Percentiles rank a stretch among this genome's conserved stretches.
These are phyloP conservation scores for Apiospora arundinis DNA, from an alignment of 2,329 filamentous ascomycete genomes.

Conservation along the genomic window DNA sequence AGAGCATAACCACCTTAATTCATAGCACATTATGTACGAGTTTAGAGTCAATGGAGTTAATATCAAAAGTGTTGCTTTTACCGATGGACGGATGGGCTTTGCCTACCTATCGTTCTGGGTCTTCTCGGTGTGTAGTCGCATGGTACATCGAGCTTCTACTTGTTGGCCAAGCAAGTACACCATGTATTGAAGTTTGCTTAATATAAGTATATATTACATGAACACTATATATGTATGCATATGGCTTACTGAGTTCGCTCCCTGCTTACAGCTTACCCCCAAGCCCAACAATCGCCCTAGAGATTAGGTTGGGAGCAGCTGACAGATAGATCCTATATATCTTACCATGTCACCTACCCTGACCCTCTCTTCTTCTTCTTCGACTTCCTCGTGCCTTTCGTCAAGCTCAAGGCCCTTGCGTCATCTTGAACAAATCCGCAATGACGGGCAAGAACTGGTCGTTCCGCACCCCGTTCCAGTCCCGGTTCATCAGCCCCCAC, in stretches of 20 bases:
- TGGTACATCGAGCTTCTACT: too few relatives aligned
- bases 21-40: background rate
- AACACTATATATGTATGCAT: too few relatives aligned
- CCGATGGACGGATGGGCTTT: too few relatives aligned
- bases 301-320: background rate
- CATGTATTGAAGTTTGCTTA: too few relatives aligned
- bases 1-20: background rate
- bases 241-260: background rate
- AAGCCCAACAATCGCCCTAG: background rate
- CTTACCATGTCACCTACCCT: too few relatives aligned
- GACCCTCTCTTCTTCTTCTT: background rate
- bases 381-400: too few relatives aligned
- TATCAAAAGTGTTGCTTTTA: background rate
- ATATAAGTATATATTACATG: too few relatives aligned
- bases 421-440: constrained; percentile 46
- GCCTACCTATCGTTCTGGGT: too few relatives aligned
- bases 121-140: too few relatives aligned
- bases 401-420: constrained; percentile 50
- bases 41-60: background rate
- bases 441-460: constrained; percentile 41
- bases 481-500: constrained; percentile 55
- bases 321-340: background rate
- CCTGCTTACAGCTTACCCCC: background rate
- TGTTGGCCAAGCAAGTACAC: too few relatives aligned
- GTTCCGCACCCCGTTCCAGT: constrained; percentile 51